Percentiles rank a stretch among this genome's conserved stretches.
Conservation (phyloP, 495 filamentous ascomycete species). For the Copromyces sp. region DNA sequence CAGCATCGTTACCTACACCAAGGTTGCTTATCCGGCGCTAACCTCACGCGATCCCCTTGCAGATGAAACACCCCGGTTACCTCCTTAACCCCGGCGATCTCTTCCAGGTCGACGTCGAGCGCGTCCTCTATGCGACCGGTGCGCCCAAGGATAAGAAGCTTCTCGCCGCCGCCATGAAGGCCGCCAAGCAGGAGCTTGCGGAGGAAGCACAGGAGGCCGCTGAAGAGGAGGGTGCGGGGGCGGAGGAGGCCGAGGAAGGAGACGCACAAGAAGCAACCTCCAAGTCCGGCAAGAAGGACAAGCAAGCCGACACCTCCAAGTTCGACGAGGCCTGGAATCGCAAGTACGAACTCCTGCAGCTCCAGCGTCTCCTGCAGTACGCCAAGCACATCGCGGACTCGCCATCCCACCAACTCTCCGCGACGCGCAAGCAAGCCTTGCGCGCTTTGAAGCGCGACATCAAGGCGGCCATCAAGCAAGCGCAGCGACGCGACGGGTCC, state of each 20-base stretch:
- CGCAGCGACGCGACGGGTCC: slow-evolving; percentile 4
- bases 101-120: slow-evolving; percentile 86
- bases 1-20: neutral
- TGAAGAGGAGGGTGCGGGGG: slow-evolving; percentile 12
- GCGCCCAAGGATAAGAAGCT: slow-evolving; percentile 26
- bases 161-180: slow-evolving; percentile 1
- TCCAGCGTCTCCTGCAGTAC: slow-evolving; percentile 2
- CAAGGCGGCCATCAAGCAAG: slow-evolving; percentile 17
- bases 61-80: slow-evolving; percentile 92
- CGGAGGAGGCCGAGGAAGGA: slow-evolving; percentile 11
- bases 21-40: slow-evolving; percentile 1
- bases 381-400: slow-evolving; percentile 20
- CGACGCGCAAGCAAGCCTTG: slow-evolving; percentile 26
- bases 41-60: neutral
- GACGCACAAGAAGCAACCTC: slow-evolving; percentile 15
- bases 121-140: slow-evolving; percentile 81
- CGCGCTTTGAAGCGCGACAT: slow-evolving; percentile 23
- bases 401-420: slow-evolving; percentile 10
- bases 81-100: slow-evolving; percentile 95
- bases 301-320: slow-evolving; percentile 17
- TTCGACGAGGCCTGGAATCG: neutral
- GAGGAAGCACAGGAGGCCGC: slow-evolving; percentile 15
- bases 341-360: neutral
- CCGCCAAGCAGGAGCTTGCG: slow-evolving; percentile 6
- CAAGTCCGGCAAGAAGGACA: slow-evolving; percentile 6